Evolutionary conservation across 1,284 basidiomycete genomes (phyloP).

Genomic region (Acaromyces ingoldii): DNA sequence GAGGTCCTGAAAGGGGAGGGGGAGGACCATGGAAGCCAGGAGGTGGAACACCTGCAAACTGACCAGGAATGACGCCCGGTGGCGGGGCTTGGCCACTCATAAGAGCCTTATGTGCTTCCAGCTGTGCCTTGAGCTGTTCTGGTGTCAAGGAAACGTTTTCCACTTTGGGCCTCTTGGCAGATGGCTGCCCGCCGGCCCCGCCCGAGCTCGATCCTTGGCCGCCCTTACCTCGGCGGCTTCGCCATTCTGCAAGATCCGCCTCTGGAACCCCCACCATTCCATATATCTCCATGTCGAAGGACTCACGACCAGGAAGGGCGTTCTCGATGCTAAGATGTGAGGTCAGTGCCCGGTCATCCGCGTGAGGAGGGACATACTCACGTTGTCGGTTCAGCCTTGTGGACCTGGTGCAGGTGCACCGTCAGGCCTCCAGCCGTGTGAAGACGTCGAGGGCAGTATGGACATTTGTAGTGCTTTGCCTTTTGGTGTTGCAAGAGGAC

Average conservation of each 20-base stretch:
- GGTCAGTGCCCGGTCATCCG: conserved; percentile 7
- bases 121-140: conserved; percentile 75
- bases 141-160: conserved; percentile 67
- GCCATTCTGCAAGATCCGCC: conserved; percentile 89
- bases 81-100: conserved; percentile 65
- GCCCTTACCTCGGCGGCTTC: conserved; percentile 61
- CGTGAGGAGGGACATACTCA: conserved; percentile 54
- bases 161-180: conserved; percentile 68
- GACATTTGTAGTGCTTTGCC: conserved; percentile 98
- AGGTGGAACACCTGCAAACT: conserved; percentile 10
- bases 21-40: conserved; percentile 41
- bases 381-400: conserved; percentile 96
- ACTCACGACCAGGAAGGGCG: conserved; percentile 88
- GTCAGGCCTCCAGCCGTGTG: conserved; percentile 96
- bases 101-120: conserved; percentile 82
- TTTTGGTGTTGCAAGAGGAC: conserved; percentile 99
- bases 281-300: conserved; percentile 98
- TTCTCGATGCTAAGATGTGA: conserved; percentile 73
- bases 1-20: conserved; percentile 51
- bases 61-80: conserved; percentile 62
- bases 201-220: conserved; percentile 20
- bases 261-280: conserved; percentile 98
- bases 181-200: conserved; percentile 59
- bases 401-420: conserved; percentile 98
- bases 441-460: conserved; percentile 86